phyloP scores from a whole-genome alignment of 345 rosid genomes.

The Laguncularia racemosa region DNA sequence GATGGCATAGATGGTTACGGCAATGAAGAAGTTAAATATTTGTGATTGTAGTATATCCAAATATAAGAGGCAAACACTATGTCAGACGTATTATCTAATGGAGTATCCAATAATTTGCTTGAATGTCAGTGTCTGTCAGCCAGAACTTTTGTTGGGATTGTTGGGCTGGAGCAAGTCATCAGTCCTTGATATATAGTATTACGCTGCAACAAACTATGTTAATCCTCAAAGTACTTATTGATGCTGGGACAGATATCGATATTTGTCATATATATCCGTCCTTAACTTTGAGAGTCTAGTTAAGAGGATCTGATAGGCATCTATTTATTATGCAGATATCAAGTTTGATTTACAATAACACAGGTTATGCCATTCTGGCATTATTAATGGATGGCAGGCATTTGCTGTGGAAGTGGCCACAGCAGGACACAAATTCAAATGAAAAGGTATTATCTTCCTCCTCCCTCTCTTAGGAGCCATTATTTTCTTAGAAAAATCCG shows the following conservation, averaged over 20 bases:
- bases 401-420: conserved; percentile 36
- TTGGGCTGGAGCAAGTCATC: too few relatives aligned
- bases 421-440: conserved; percentile 13
- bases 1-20: too few relatives aligned
- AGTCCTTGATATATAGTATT: too few relatives aligned
- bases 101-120: too few relatives aligned
- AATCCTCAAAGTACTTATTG: background rate
- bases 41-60: too few relatives aligned
- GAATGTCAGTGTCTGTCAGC: too few relatives aligned
- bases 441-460: conserved; percentile 17
- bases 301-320: conserved; percentile 3
- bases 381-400: conserved; percentile 32
- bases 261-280: background rate
- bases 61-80: too few relatives aligned
- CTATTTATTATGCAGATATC: conserved; percentile 28
- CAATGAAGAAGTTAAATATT: too few relatives aligned
- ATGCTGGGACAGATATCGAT: background rate
- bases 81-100: too few relatives aligned
- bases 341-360: conserved; percentile 25
- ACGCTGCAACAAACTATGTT: too few relatives aligned
- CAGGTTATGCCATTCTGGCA: conserved; percentile 40
- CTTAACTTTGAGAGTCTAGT: background rate
- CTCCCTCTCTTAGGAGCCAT: background rate
- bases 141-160: too few relatives aligned
- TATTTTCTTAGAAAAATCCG: background rate